Evolutionary conservation across 163 green algal genomes (phyloP), one percentile per base, ranked within the genome.

Genomic region (Scenedesmus sp.): DNA sequence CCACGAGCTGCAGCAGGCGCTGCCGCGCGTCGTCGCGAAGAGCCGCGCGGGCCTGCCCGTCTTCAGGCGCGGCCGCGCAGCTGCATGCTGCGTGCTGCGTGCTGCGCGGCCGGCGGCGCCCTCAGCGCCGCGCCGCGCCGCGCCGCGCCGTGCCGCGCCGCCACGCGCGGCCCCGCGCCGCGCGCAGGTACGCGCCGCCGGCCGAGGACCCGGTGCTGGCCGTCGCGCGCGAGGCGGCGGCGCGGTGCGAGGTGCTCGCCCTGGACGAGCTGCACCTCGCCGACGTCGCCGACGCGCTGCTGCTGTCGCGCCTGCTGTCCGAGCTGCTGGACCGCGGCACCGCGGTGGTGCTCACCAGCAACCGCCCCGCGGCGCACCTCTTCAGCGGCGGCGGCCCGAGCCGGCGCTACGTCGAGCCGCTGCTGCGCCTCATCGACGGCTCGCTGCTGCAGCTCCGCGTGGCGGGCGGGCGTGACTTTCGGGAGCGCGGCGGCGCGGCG

Each of bases 241-340:
- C 66, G 18, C 56, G 82, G 26, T 42, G 64, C 22, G 29, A 63
- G 29, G 29, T 87, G 24, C 87, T 99, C 51, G 97, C 91, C 82
- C 78, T 99, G 34, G 95, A 99, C 74, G 95, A 99, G 85, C 92
- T 99, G 34, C 97, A 98, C 53, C 92, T 97, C 20, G 97, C 92
- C 20, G 95, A 99, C 71, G 92, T 99, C 2, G 95, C 94, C 0
- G 95, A 99, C 60, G 95, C 95, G 11, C 93, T 96, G 80, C 96
- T 98, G 36, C 87, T 99, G 62, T 33, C 69, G 63, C 83, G 91
- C 18, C 86, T 95, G 67, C 92, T 98, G 78, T 63, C 75, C 29
- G 75, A 70, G 47, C 44, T 88, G 18, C n/a, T 80, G 34, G 28
- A 89, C 22, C 77, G 82, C 2, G 90, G 89, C 18, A 50, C 94